These are phyloP conservation scores for Eucalyptus tenuipes DNA, from an alignment of 345 rosid genomes.

Conservation along the genomic window DNA sequence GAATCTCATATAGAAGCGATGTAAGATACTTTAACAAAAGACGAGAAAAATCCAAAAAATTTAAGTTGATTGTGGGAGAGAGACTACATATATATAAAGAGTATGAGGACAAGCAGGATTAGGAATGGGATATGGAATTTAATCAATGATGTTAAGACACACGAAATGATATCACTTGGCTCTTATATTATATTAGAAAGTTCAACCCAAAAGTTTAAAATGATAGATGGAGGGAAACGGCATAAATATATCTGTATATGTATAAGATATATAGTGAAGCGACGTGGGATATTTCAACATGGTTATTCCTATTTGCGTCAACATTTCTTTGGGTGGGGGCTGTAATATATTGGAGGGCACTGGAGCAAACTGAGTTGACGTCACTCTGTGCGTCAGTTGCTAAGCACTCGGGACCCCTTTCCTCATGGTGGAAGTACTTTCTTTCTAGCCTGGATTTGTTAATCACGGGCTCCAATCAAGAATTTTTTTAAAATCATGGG, in stretches of 20 bases:
- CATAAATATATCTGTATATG: too few species aligned
- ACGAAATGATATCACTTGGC: not conserved
- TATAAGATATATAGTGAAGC: not conserved
- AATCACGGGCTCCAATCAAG: not conserved
- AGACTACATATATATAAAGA: not conserved
- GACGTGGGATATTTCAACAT: not conserved
- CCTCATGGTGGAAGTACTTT: not conserved
- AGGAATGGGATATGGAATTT: not conserved
- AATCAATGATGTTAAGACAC: not conserved
- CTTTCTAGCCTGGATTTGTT: not conserved
- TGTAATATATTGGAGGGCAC: not conserved
- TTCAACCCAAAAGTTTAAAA: not conserved
- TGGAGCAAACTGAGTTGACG: not conserved
- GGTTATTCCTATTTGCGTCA: not conserved
- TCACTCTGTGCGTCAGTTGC: not conserved
- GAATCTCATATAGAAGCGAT: not conserved
- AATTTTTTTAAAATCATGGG: not conserved
- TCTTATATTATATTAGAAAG: not conserved
- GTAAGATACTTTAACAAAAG: not conserved
- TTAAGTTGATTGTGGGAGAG: not conserved
- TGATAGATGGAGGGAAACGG: not conserved
- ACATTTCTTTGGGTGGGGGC: not conserved
- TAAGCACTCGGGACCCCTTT: not conserved
- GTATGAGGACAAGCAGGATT: fast-evolving
- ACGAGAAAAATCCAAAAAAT: not conserved